Evolutionary conservation across 2,329 filamentous ascomycete genomes (phyloP).

Genomic region (Colletotrichum lindemuthianum): DNA sequence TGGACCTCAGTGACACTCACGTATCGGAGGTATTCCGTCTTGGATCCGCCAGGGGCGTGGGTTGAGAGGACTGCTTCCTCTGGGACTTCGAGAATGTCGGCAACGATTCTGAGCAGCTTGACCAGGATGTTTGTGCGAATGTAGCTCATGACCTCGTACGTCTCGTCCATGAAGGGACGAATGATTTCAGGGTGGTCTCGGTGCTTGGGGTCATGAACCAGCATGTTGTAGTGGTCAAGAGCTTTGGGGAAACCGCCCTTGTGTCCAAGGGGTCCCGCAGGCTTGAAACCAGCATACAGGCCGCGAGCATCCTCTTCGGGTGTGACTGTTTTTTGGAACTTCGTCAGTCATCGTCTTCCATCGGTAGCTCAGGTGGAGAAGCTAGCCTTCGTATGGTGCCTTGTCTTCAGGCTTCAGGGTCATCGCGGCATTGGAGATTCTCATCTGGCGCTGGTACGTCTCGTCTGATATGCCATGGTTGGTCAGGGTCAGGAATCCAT

Average conservation of each 20-base stretch:
- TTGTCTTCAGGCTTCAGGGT: slow-evolving; percentile 42
- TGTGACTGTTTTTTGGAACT: slow-evolving; percentile 34
- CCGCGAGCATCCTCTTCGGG: slow-evolving; percentile 43
- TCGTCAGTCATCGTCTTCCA: no score
- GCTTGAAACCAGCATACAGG: slow-evolving; percentile 43
- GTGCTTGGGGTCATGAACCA: slow-evolving; percentile 40
- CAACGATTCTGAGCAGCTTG: slow-evolving; percentile 51
- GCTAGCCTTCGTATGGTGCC: slow-evolving; percentile 41
- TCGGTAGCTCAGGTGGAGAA: no score
- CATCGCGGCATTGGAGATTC: slow-evolving; percentile 42
- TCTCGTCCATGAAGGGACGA: slow-evolving; percentile 40
- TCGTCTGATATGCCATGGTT: slow-evolving; percentile 43
- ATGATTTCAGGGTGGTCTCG: slow-evolving; percentile 39
- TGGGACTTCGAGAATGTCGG: slow-evolving; percentile 50
- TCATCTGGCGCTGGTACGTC: slow-evolving; percentile 41
- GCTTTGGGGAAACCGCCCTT: slow-evolving; percentile 28
- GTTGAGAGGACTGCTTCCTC: slow-evolving; percentile 48
- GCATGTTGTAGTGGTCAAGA: slow-evolving; percentile 22
- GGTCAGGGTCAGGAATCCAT: slow-evolving; percentile 42
- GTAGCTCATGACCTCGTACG: slow-evolving; percentile 41
- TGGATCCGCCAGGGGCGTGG: slow-evolving; percentile 47
- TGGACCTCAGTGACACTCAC: slow-evolving; percentile 14
- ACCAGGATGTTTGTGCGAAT: slow-evolving; percentile 42
- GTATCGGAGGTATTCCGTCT: slow-evolving; percentile 51
- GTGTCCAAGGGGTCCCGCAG: slow-evolving; percentile 39